Conservation (phyloP, 108 stramenopile species). For the Nannochloropsis oceanica region DNA sequence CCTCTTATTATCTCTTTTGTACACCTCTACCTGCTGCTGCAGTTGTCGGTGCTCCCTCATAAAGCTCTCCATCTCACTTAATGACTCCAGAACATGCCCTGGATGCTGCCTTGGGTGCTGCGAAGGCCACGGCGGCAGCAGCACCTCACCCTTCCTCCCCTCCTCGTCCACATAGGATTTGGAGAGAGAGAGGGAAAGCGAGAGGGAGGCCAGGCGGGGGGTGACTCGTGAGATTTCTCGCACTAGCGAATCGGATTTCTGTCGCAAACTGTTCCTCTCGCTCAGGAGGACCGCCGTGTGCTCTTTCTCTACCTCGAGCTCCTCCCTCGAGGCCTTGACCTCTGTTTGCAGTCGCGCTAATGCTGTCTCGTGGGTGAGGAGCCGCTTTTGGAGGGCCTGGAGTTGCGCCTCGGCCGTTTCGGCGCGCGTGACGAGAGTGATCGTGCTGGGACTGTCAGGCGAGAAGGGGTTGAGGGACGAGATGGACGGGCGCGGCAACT, state of each 20-base stretch:
- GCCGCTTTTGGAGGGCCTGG: background rate
- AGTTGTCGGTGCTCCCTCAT: background rate
- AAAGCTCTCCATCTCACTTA: background rate
- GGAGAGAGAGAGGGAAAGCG: background rate
- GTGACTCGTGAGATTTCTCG: no score
- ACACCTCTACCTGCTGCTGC: background rate
- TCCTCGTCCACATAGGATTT: background rate
- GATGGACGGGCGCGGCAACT: background rate
- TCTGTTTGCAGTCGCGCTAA: background rate
- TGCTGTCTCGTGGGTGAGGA: background rate
- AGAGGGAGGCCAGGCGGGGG: background rate
- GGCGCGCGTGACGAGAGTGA: background rate
- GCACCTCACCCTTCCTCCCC: background rate
- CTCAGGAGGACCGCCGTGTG: background rate
- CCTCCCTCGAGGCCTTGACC: background rate
- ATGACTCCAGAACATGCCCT: background rate
- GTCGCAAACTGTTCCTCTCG: background rate
- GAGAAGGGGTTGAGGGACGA: background rate
- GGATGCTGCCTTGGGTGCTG: constrained; percentile 28
- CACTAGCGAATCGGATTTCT: no score
- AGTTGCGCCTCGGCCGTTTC: background rate
- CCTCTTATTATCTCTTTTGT: background rate
- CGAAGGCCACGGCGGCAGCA: no score
- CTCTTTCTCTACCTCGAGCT: background rate
- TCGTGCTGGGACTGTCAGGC: constrained; percentile 42